phyloP scores from a whole-genome alignment of 2,329 filamentous ascomycete genomes.

The Phialophora expanda region DNA sequence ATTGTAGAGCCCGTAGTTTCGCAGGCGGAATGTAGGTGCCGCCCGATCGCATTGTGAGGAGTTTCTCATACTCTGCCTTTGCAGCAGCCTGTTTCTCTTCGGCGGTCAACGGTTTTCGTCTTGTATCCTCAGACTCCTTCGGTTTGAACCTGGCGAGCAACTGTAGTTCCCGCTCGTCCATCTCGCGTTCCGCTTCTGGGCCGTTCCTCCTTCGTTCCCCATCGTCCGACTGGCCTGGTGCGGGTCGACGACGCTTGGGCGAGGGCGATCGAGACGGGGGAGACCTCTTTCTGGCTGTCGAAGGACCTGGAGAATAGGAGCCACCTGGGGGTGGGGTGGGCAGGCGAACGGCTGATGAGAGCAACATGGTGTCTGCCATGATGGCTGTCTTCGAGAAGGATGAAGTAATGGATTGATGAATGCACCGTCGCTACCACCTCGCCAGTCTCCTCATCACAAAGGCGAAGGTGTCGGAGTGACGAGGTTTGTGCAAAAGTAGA shows the following conservation, averaged over 20 bases:
- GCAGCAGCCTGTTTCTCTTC: conserved; percentile 86
- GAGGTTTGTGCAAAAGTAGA: not conserved
- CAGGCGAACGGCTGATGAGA: conserved; percentile 64
- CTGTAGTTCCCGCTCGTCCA: conserved; percentile 56
- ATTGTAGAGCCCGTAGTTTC: conserved; percentile 85
- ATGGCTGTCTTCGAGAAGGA: not conserved
- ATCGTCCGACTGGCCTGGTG: conserved; percentile 46
- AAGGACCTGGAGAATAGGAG: conserved; percentile 55
- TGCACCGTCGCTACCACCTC: not conserved
- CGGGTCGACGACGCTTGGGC: conserved; percentile 56
- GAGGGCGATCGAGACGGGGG: conserved; percentile 61
- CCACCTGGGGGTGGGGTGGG: conserved; percentile 60
- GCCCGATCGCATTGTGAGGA: conserved; percentile 89
- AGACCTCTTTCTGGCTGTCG: conserved; percentile 62
- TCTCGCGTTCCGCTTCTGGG: conserved; percentile 56
- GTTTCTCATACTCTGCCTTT: conserved; percentile 91
- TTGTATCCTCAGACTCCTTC: conserved; percentile 54
- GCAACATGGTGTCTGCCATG: conserved; percentile 53
- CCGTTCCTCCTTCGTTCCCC: conserved; percentile 39
- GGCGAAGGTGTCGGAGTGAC: not conserved
- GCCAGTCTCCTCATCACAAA: conserved; percentile 7
- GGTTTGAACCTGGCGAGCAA: conserved; percentile 60
- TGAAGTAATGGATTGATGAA: not conserved
- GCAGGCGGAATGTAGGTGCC: conserved; percentile 97
- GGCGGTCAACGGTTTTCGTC: conserved; percentile 64